Conservation (phyloP, 805 yeast genomes). For the Aciculoconidium aculeatum region DNA sequence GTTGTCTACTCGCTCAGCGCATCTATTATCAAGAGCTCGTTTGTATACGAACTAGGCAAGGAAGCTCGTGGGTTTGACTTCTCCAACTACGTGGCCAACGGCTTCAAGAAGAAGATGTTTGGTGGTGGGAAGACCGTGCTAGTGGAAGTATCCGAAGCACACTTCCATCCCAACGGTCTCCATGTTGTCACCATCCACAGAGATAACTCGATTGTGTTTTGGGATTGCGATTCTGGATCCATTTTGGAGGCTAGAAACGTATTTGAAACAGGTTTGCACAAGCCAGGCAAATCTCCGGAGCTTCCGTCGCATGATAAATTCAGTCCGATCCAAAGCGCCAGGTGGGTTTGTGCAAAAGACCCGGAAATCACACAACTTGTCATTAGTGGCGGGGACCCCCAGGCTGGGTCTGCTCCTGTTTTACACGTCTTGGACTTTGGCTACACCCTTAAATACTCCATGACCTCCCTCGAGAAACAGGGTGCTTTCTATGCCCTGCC, state of each 20-base stretch:
- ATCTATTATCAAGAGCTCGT: slow-evolving; percentile 48
- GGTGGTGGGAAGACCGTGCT: slow-evolving; percentile 31
- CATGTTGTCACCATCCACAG: slow-evolving; percentile 74
- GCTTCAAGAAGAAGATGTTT: slow-evolving; percentile 37
- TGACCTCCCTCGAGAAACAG: slow-evolving; percentile 82
- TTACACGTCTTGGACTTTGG: slow-evolving; percentile 67
- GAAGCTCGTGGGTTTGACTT: slow-evolving; percentile 58
- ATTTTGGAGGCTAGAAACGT: slow-evolving; percentile 69
- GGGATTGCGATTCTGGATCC: slow-evolving; percentile 84
- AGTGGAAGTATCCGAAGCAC: slow-evolving; percentile 41
- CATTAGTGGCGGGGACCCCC: slow-evolving; percentile 60
- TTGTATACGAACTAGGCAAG: slow-evolving; percentile 58
- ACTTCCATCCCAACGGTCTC: slow-evolving; percentile 91
- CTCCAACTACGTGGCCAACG: slow-evolving; percentile 24
- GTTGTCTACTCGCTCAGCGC: slow-evolving; percentile 63
- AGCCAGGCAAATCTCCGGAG: slow-evolving; percentile 33
- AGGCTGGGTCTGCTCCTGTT: slow-evolving; percentile 20
- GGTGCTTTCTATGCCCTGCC: slow-evolving; percentile 64
- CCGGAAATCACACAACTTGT: slow-evolving; percentile 76
- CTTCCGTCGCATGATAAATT: slow-evolving; percentile 13
- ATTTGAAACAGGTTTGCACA: slow-evolving; percentile 59
- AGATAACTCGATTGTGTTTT: slow-evolving; percentile 82
- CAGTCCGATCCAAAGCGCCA: slow-evolving; percentile 45
- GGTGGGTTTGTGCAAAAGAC: slow-evolving; percentile 76
- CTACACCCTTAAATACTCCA: slow-evolving; percentile 65